Percentiles rank a stretch among this genome's conserved stretches.
Evolutionary conservation across 345 rosid genomes (phyloP).

Genomic region (Excoecaria cochinchinensis): DNA sequence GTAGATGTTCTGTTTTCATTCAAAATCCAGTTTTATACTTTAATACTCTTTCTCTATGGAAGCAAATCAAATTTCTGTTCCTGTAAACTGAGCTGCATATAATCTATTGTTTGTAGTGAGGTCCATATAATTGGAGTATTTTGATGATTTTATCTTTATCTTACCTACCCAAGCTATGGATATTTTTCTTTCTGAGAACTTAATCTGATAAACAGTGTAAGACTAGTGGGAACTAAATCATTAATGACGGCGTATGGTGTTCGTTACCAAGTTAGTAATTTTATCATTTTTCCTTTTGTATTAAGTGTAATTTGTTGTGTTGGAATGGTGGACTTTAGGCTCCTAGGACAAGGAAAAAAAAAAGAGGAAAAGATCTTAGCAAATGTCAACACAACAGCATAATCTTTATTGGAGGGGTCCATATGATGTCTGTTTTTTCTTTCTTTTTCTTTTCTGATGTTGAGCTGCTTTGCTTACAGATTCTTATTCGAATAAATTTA

Average conservation of each 20-base stretch:
- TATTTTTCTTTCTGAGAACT: slow-evolving; percentile 6
- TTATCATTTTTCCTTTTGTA: slow-evolving; percentile 18
- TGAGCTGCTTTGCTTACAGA: slow-evolving; percentile 23
- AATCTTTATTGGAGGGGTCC: slow-evolving; percentile 41
- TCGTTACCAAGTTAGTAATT: slow-evolving; percentile 1
- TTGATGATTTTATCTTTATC: neutral
- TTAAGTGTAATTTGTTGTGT: slow-evolving; percentile 19
- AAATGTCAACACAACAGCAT: slow-evolving; percentile 46
- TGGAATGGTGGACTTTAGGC: slow-evolving; percentile 26
- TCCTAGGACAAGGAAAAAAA: slow-evolving; percentile 21
- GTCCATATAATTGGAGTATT: neutral
- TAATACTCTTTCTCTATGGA: neutral
- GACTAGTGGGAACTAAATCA: slow-evolving; percentile 18
- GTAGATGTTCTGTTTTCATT: neutral
- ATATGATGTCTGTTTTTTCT: slow-evolving; percentile 28
- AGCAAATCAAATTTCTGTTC: neutral
- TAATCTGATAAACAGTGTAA: slow-evolving; percentile 10
- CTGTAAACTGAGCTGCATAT: neutral
- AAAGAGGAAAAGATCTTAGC: slow-evolving; percentile 12
- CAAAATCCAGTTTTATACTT: neutral
- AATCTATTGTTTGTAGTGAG: neutral
- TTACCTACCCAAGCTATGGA: neutral
- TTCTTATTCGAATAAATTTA: slow-evolving; percentile 32
- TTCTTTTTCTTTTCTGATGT: slow-evolving; percentile 16
- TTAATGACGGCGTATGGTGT: slow-evolving; percentile 5